Evolutionary conservation across 1,284 basidiomycete genomes (phyloP), one percentile per base, ranked within the genome.

Genomic region (Boletus sp.): DNA sequence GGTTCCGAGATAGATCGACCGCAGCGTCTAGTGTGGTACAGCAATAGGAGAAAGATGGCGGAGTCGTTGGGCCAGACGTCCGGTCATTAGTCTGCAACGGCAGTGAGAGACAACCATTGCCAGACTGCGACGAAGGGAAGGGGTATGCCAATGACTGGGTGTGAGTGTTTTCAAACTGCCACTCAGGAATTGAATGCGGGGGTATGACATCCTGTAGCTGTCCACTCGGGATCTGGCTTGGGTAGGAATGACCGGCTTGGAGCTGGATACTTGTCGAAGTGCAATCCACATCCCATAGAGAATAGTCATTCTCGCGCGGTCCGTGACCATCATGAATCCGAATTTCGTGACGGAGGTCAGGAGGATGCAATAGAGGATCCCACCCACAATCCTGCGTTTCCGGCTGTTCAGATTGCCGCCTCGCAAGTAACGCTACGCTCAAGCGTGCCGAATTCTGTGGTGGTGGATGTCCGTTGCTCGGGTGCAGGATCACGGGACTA

Each of bases 11-110:
- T 17, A 42, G 23, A 8, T 43, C 8, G 8, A 19, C n/a, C 9
- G 35, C 42, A 35, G 17, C 16, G 17, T 32, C 37, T 36, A 43
- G 27, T 12, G 22, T 4, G 14, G 47, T 34, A 30, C 44, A 41
- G 23, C 27, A 14, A 40, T 40, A 22, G 26, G 49, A 13, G 12
- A 48, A 29, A 16, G 50, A 17, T 20, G 37, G 38, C 2, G 40
- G 9, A 1, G 17, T 23, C 12, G 30, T 30, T 5, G 52, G 17
- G 37, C 41, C 26, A 26, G 52, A 33, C 19, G 25, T 27, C 36
- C 9, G 45, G 9, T 48, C 44, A 37, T 58, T 40, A 17, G 26
- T 37, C 9, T 46, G 54, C 17, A 34, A 41, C 36, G 42, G 44
- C 10, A 42, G 36, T 17, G 12, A 30, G 26, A 34, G 26, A 38